Percentiles rank a stretch among this genome's conserved stretches.
phyloP scores from a whole-genome alignment of 495 filamentous ascomycete species.

The Penicillium egyptiacum region DNA sequence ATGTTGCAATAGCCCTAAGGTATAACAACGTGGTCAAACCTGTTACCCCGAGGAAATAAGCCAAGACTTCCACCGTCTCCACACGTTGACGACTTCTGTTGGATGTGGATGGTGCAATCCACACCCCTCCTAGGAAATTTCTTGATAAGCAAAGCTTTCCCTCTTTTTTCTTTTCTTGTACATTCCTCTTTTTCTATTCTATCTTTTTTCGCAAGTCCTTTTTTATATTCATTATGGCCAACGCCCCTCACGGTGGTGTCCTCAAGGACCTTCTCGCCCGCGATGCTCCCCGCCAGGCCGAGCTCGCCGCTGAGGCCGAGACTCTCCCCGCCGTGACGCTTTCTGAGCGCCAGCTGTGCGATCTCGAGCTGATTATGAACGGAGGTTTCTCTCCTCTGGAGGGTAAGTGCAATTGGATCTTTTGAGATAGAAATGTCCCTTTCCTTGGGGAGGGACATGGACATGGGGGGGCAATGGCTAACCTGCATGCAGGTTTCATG shows the following conservation, averaged over 20 bases:
- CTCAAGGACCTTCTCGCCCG: slow-evolving; percentile 95
- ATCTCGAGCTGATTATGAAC: slow-evolving; percentile 93
- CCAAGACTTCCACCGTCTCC: slow-evolving; percentile 27
- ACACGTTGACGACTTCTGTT: slow-evolving; percentile 30
- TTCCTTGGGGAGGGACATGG: slow-evolving; percentile 8
- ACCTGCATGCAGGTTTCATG: slow-evolving; percentile 76
- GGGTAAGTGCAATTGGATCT: slow-evolving; percentile 57
- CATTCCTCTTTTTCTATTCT: slow-evolving; percentile 11
- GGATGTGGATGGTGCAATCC: not conserved
- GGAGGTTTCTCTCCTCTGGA: slow-evolving; percentile 97
- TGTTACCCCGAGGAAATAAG: slow-evolving; percentile 1
- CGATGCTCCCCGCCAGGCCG: slow-evolving; percentile 72
- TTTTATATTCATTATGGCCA: slow-evolving; percentile 52
- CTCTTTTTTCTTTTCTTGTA: slow-evolving; percentile 5
- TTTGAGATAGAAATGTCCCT: not conserved
- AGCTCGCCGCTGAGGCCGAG: slow-evolving; percentile 83
- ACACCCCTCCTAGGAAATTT: slow-evolving; percentile 8
- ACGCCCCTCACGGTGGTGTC: slow-evolving; percentile 91
- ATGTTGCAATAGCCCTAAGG: not conserved
- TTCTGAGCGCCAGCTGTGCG: slow-evolving; percentile 91
- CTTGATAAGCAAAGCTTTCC: slow-evolving; percentile 8
- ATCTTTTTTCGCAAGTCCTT: slow-evolving; percentile 6
- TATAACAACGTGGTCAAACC: not conserved
- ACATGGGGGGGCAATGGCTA: slow-evolving; percentile 33
- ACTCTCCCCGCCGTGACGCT: slow-evolving; percentile 80